Evolutionary conservation across 352 stramenopile genomes (phyloP).

Genomic region (Globisporangium acanthophoron): DNA sequence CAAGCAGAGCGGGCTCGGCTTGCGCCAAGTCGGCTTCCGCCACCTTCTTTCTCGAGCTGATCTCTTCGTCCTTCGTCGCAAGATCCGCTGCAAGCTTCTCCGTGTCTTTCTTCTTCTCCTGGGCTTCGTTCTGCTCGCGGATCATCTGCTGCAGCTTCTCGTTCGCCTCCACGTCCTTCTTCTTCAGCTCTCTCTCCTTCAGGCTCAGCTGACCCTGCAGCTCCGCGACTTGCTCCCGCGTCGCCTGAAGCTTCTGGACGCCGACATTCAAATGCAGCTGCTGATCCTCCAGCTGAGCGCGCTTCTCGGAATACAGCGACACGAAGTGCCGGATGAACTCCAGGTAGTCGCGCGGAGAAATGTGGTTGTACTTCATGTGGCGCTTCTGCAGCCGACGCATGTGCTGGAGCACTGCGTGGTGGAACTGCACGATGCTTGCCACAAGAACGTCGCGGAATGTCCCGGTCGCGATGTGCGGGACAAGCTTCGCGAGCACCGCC

Average conservation of each 20-base stretch:
- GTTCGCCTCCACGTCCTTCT: slow-evolving; percentile 97
- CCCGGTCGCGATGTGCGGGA: slow-evolving; percentile 64
- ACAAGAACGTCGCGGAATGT: slow-evolving; percentile 78
- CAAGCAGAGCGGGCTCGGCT: slow-evolving; percentile 96
- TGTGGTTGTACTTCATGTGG: slow-evolving; percentile 86
- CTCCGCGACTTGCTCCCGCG: slow-evolving; percentile 95
- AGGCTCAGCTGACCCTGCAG: slow-evolving; percentile 88
- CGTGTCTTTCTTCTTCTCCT: slow-evolving; percentile 95
- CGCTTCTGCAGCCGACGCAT: slow-evolving; percentile 85
- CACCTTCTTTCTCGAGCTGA: slow-evolving; percentile 91
- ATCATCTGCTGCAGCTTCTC: slow-evolving; percentile 99
- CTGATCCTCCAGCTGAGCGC: slow-evolving; percentile 92
- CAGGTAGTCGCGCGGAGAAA: slow-evolving; percentile 90
- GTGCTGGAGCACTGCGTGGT: slow-evolving; percentile 78
- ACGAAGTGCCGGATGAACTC: slow-evolving; percentile 92
- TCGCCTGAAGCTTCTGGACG: slow-evolving; percentile 97
- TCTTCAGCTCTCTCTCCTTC: slow-evolving; percentile 93
- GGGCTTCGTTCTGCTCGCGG: slow-evolving; percentile 96
- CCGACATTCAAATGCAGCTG: slow-evolving; percentile 98
- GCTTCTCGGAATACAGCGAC: slow-evolving; percentile 88
- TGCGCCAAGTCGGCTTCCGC: slow-evolving; percentile 96
- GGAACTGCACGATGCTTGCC: slow-evolving; percentile 83
- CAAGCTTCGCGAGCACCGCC: slow-evolving; percentile 43
- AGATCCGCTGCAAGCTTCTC: slow-evolving; percentile 95
- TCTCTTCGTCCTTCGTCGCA: slow-evolving; percentile 93